These are phyloP conservation scores for Claviceps africana DNA, from an alignment of 2,329 filamentous ascomycete genomes.

Conservation along the genomic window DNA sequence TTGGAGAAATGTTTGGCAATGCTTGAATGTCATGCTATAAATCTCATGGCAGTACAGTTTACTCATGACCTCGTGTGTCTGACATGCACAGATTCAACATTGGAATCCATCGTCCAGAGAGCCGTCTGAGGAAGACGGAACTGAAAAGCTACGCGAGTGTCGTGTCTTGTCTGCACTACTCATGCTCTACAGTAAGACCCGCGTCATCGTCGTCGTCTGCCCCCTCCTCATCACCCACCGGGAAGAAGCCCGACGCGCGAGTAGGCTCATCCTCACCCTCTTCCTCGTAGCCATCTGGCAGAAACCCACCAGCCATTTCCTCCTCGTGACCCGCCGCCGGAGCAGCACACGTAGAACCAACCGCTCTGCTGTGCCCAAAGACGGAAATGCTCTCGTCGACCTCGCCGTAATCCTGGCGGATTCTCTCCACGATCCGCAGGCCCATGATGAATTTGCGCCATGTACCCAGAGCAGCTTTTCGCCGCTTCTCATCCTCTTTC, in stretches of 20 bases:
- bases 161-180: neutral
- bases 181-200: constrained; percentile 21
- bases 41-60: no score
- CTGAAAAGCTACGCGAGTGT: neutral
- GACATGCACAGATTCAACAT: neutral
- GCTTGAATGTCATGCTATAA: no score
- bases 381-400: constrained; percentile 37
- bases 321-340: constrained; percentile 24
- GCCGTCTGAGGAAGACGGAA: neutral
- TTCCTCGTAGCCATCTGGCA: constrained; percentile 42
- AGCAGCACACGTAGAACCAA: constrained; percentile 6
- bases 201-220: constrained; percentile 21
- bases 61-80: neutral
- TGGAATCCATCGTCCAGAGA: neutral
- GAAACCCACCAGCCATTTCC: constrained; percentile 46
- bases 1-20: neutral
- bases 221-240: constrained; percentile 30
- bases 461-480: constrained; percentile 54
- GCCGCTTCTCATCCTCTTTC: constrained; percentile 73
- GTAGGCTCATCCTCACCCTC: constrained; percentile 25
- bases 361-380: constrained; percentile 33
- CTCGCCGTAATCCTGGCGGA: constrained; percentile 62
- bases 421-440: constrained; percentile 64
- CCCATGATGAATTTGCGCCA: constrained; percentile 88
- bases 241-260: constrained; percentile 33